These are phyloP conservation scores for Platanus orientalis DNA, from an alignment of 164 flowering plant species.

Conservation along the genomic window DNA sequence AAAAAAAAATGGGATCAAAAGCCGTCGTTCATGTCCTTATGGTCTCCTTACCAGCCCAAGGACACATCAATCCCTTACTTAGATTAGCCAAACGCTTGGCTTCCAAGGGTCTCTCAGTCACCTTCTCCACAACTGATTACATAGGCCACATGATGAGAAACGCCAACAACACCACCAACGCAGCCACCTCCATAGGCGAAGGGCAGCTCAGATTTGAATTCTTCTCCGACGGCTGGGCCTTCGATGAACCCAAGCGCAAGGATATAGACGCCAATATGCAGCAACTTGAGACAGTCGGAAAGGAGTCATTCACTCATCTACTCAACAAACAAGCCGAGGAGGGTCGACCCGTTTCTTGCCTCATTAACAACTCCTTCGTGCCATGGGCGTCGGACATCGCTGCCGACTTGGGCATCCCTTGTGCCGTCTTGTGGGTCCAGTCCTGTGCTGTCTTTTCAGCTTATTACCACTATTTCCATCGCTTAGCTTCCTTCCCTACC, in stretches of 20 bases:
- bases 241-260: constrained; percentile 24
- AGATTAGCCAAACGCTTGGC: constrained; percentile 55
- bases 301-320: constrained; percentile 34
- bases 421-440: constrained; percentile 73
- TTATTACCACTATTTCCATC: constrained; percentile 48
- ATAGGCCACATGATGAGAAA: constrained; percentile 34
- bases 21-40: no score
- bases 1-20: no score
- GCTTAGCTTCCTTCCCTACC: constrained; percentile 44
- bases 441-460: constrained; percentile 57
- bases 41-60: constrained; percentile 66
- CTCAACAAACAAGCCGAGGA: constrained; percentile 24
- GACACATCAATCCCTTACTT: constrained; percentile 62
- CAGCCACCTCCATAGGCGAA: constrained; percentile 35
- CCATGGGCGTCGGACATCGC: constrained; percentile 82
- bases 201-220: constrained; percentile 64
- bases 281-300: no score
- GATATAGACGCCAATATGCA: constrained; percentile 34
- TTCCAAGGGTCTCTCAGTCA: constrained; percentile 53
- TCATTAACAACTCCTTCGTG: constrained; percentile 65
- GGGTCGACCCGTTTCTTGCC: constrained; percentile 54
- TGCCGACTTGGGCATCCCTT: constrained; percentile 37
- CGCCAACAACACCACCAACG: constrained; percentile 16
- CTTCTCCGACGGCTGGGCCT: constrained; percentile 50
- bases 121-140: constrained; percentile 45